Evolutionary conservation across 2,329 filamentous ascomycete genomes (phyloP).

Genomic region (Colletotrichum spaethianum): DNA sequence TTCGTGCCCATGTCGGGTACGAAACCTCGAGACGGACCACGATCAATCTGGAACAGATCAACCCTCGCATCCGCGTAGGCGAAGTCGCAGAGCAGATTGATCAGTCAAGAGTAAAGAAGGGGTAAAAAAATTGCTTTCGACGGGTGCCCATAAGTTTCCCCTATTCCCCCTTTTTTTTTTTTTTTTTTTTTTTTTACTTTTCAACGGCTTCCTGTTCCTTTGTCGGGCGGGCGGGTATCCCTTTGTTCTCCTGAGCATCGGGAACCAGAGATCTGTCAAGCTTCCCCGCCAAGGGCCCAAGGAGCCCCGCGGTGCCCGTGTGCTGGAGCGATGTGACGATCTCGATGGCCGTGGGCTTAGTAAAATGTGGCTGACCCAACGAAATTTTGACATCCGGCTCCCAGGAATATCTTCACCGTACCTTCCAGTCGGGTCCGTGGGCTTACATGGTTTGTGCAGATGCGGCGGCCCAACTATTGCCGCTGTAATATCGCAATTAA

Average conservation of each 20-base stretch:
- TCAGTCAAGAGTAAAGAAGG: neutral
- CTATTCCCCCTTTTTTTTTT: neutral
- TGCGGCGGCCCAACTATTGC: neutral
- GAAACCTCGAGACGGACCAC: slow-evolving; percentile 14
- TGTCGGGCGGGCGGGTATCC: neutral
- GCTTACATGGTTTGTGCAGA: neutral
- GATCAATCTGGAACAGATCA: slow-evolving; percentile 33
- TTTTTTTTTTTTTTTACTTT: neutral
- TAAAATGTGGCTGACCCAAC: neutral
- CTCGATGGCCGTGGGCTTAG: neutral
- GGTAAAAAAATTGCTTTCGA: slow-evolving; percentile 1
- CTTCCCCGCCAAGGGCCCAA: slow-evolving; percentile 5
- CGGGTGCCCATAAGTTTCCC: slow-evolving; percentile 9
- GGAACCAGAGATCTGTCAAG: neutral
- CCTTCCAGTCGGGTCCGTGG: neutral
- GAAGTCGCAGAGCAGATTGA: slow-evolving; percentile 39
- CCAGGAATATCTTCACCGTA: neutral
- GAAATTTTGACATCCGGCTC: neutral
- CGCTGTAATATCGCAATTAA: neutral
- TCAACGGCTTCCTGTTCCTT: neutral
- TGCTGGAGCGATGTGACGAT: slow-evolving; percentile 7
- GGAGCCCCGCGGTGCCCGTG: neutral
- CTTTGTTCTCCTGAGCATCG: slow-evolving; percentile 3
- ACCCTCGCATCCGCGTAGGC: slow-evolving; percentile 27
- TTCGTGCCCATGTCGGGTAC: slow-evolving; percentile 22